Base-by-base conservation (phyloP, 1,284 basidiomycete species). In the Ganoderma lingzhi region DNA sequence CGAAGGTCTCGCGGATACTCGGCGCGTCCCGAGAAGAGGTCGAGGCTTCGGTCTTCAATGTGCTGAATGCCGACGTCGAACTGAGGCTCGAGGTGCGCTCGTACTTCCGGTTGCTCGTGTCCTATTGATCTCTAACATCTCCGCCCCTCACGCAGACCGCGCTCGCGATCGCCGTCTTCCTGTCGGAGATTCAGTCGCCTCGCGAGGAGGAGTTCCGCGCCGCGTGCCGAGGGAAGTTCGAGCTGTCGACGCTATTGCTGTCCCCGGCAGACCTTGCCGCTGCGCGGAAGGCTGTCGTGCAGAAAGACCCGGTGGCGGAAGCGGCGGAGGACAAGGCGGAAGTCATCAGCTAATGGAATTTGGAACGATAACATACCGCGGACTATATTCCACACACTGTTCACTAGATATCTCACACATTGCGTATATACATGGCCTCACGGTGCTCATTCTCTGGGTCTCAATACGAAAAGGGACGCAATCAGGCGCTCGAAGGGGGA, bases 241-340 rank as follows among this genome's bases (percentile, higher is more conserved):
- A 81, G 61, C 78, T 89, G 30, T 89, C 93, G 28, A 92, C 90
- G 6, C 79, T 88, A 32, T 93, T 93, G 83, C 90, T 88, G 79
- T 76, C 83, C 1, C 72, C 77, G 2, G 82, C 82, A 45, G 89
- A 92, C 74, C 81, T 87, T 45, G 81, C 70, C 14, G 73, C 66
- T 64, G 71, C 77, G 70, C 81, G 76, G 9, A 76, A 74, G 66
- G 69, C 76, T 37, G 77, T 77, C 3, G 59, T 75, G 41, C 75
- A 73, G 53, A 62, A 51, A 12, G 69, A 68, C 32, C 67, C 66
- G 1, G 51, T 69, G 1, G 64, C 64, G 15, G 71, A 72, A 56
- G 64, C 58, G 44, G 60, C 64, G 12, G 74, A 70, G 45, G 71
- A 73, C 10, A 73, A 76, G 68, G 71, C 56, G 30, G 74, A 76